Percentiles rank a stretch among this genome's conserved stretches.
These are phyloP conservation scores for Botrytis cinerea DNA, from an alignment of 2,329 filamentous ascomycete species.

Conservation along the genomic window DNA sequence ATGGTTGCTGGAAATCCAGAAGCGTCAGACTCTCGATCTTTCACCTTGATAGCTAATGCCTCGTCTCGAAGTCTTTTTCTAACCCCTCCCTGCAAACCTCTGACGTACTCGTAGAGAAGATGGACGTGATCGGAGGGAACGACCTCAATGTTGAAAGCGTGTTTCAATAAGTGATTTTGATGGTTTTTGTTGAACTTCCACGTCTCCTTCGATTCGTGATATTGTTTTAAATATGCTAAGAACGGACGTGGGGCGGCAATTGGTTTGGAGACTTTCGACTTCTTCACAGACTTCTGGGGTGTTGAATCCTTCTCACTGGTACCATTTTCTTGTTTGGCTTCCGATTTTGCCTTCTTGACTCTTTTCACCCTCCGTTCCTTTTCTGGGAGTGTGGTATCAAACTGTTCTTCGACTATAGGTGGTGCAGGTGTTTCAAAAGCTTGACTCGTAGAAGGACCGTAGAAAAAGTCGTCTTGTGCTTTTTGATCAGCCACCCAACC, in stretches of 20 bases:
- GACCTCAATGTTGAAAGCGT: slow-evolving; percentile 70
- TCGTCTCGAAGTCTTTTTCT: slow-evolving; percentile 68
- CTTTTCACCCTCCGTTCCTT: slow-evolving; percentile 38
- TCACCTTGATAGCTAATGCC: slow-evolving; percentile 62
- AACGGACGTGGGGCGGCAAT: slow-evolving; percentile 52
- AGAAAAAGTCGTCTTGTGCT: slow-evolving; percentile 37
- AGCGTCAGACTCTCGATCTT: slow-evolving; percentile 54
- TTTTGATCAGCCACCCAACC: slow-evolving; percentile 49
- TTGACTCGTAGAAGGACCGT: slow-evolving; percentile 29
- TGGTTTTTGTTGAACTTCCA: slow-evolving; percentile 99
- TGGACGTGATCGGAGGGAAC: slow-evolving; percentile 71
- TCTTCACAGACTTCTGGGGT: slow-evolving; percentile 25
- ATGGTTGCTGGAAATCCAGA: slow-evolving; percentile 53
- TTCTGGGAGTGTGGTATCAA: slow-evolving; percentile 38
- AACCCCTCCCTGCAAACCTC: slow-evolving; percentile 73
- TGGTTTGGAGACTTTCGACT: slow-evolving; percentile 30
- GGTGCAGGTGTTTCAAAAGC: slow-evolving; percentile 37
- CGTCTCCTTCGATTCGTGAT: slow-evolving; percentile 65
- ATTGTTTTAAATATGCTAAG: slow-evolving; percentile 75
- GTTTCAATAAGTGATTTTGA: slow-evolving; percentile 81
- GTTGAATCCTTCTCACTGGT: slow-evolving; percentile 26
- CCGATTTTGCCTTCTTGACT: slow-evolving; percentile 35
- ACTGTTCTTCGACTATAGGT: slow-evolving; percentile 36
- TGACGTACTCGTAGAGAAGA: slow-evolving; percentile 74
- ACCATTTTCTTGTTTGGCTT: slow-evolving; percentile 27